Percentiles rank a stretch among this genome's conserved stretches.
Evolutionary conservation across 177 flowering plant species (phyloP).

Genomic region (Telopea speciosissima): DNA sequence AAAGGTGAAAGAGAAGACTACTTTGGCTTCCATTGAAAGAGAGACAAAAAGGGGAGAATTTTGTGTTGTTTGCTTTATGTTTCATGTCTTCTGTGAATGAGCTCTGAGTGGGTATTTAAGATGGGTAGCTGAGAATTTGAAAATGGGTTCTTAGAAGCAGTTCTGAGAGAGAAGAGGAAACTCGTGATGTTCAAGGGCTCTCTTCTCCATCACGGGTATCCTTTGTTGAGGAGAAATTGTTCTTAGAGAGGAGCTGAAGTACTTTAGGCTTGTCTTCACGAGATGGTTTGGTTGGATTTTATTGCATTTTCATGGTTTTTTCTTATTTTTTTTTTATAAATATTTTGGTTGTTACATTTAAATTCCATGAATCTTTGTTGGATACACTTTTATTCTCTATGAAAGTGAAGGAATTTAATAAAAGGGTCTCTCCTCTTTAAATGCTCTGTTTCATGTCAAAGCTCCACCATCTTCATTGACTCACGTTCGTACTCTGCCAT

Average conservation of each 20-base stretch:
- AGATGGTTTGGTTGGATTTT: conserved; percentile 37
- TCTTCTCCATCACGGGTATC: conserved; percentile 84
- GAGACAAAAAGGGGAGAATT: not conserved
- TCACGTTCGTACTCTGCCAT: not conserved
- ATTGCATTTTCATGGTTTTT: conserved; percentile 11
- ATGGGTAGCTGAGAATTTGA: conserved; percentile 35
- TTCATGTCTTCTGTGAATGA: conserved; percentile 20
- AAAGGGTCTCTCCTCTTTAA: not conserved
- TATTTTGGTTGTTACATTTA: conserved; percentile 18
- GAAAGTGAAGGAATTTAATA: too few species aligned
- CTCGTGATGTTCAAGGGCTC: conserved; percentile 79
- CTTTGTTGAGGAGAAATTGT: conserved; percentile 29
- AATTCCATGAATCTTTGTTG: conserved; percentile 14
- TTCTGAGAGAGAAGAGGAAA: conserved; percentile 36
- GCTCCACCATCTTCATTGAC: too few species aligned
- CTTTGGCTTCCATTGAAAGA: conserved; percentile 29
- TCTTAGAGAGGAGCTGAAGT: conserved; percentile 31
- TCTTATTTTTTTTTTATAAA: conserved; percentile 3
- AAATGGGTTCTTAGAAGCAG: conserved; percentile 17
- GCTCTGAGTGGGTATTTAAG: conserved; percentile 46
- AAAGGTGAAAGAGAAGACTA: conserved; percentile 9
- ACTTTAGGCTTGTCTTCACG: conserved; percentile 33
- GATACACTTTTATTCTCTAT: too few species aligned
- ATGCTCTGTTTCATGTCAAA: too few species aligned
- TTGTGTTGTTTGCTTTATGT: not conserved